A percentile compares a stretch with the other conserved stretches of the same genome.
phyloP scores from a whole-genome alignment of 2,329 filamentous ascomycete species.

The Colletotrichum truncatum region DNA sequence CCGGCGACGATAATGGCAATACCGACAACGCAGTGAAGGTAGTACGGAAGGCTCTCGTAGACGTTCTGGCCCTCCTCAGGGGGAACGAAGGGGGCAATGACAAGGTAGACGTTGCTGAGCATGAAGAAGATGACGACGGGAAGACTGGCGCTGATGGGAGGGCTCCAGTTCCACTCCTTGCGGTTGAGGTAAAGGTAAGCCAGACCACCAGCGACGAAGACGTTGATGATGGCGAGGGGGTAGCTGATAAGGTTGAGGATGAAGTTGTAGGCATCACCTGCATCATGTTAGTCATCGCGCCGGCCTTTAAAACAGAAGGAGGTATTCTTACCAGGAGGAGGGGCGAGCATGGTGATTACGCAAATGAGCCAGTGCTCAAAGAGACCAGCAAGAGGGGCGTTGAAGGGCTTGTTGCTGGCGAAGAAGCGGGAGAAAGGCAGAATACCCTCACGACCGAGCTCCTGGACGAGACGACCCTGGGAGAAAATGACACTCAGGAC shows the following conservation, averaged over 20 bases:
- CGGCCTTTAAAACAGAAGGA: constrained; percentile 32
- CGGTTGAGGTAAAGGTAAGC: constrained; percentile 62
- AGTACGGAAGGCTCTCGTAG: constrained; percentile 64
- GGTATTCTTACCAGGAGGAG: constrained; percentile 74
- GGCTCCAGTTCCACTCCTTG: constrained; percentile 58
- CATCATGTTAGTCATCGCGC: constrained; percentile 1
- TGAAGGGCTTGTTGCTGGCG: constrained; percentile 71
- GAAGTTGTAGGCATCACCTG: constrained; percentile 19
- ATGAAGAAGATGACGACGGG: constrained; percentile 68
- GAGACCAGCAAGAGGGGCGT: constrained; percentile 68
- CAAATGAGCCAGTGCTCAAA: constrained; percentile 73
- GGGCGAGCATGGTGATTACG: constrained; percentile 72
- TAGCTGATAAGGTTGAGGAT: constrained; percentile 67
- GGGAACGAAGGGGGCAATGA: constrained; percentile 67
- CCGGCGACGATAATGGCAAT: constrained; percentile 62
- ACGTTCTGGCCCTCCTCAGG: constrained; percentile 60
- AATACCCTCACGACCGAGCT: constrained; percentile 73
- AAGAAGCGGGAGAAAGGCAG: constrained; percentile 70
- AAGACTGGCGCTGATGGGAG: constrained; percentile 62
- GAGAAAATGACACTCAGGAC: constrained; percentile 75
- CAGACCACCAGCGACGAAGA: constrained; percentile 62
- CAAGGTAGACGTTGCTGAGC: constrained; percentile 68
- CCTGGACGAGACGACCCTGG: constrained; percentile 72
- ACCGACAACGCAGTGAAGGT: constrained; percentile 65
- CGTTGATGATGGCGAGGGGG: constrained; percentile 67